These are phyloP conservation scores for Penicillium sp. DNA, from an alignment of 2,329 filamentous ascomycete genomes.

Conservation along the genomic window DNA sequence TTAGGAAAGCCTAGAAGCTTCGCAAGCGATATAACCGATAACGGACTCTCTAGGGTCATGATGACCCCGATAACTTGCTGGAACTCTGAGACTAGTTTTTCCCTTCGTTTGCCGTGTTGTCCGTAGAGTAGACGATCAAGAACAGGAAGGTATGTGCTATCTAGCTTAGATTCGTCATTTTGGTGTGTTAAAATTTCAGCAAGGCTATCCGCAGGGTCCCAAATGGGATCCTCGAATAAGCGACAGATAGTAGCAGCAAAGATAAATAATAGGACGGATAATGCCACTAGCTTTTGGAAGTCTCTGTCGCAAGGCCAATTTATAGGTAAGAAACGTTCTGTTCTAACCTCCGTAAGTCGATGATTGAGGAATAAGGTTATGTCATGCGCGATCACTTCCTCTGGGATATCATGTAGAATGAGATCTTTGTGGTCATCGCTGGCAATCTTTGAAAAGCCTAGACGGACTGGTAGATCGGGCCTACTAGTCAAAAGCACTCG, in stretches of 20 bases:
- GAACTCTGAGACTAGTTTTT: constrained; percentile 8
- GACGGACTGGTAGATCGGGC: too few relatives aligned
- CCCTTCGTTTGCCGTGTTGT: neutral
- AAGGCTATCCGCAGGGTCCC: constrained; percentile 10
- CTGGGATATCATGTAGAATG: too few relatives aligned
- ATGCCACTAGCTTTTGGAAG: constrained; percentile 4
- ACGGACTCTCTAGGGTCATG: neutral
- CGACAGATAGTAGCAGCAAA: constrained; percentile 21
- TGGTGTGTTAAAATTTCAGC: constrained; percentile 9
- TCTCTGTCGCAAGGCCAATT: constrained; percentile 15
- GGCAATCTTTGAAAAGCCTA: too few relatives aligned
- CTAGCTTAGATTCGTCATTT: constrained; percentile 9
- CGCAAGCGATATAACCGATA: neutral
- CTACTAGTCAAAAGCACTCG: too few relatives aligned
- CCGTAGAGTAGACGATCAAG: constrained; percentile 2
- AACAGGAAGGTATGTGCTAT: constrained; percentile 21
- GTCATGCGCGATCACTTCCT: too few relatives aligned
- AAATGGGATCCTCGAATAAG: constrained; percentile 9
- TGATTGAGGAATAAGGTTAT: too few relatives aligned
- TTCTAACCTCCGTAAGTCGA: too few relatives aligned
- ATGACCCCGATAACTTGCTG: constrained; percentile 3
- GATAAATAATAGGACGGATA: constrained; percentile 22
- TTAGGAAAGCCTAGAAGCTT: neutral
- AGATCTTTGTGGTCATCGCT: too few relatives aligned
- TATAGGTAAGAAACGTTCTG: neutral